phyloP scores from a whole-genome alignment of 1,284 basidiomycete species.

The Trichosporon sp. region DNA sequence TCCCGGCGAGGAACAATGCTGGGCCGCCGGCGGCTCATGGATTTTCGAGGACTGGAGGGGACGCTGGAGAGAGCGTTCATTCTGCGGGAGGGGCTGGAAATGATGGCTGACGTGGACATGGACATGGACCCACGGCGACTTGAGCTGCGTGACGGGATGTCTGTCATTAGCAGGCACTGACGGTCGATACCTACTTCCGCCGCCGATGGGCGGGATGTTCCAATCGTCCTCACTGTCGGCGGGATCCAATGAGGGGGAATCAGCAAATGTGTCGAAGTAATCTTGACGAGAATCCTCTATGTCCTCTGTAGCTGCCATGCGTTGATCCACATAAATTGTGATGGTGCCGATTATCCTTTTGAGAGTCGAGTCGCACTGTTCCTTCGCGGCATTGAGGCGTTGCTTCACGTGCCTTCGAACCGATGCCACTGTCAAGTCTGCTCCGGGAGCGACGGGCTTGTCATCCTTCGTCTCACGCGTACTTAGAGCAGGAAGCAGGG shows the following conservation, averaged over 20 bases:
- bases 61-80: slow-evolving; percentile 39
- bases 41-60: slow-evolving; percentile 41
- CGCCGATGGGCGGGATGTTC: slow-evolving; percentile 27
- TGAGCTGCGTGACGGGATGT: slow-evolving; percentile 41
- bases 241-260: slow-evolving; percentile 45
- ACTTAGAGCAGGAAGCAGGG: slow-evolving; percentile 29
- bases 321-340: slow-evolving; percentile 89
- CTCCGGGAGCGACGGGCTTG: slow-evolving; percentile 45
- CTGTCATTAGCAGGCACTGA: no score
- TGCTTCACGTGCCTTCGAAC: slow-evolving; percentile 91
- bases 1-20: slow-evolving; percentile 46
- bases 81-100: slow-evolving; percentile 42
- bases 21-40: slow-evolving; percentile 42
- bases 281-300: slow-evolving; percentile 41
- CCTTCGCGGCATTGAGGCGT: slow-evolving; percentile 89
- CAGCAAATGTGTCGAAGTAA: slow-evolving; percentile 54
- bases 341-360: slow-evolving; percentile 89
- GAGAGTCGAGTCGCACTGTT: slow-evolving; percentile 92
- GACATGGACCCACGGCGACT: slow-evolving; percentile 50
- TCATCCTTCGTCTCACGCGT: slow-evolving; percentile 23
- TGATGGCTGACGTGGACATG: slow-evolving; percentile 30
- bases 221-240: slow-evolving; percentile 48
- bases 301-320: slow-evolving; percentile 51
- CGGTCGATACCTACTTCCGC: slow-evolving; percentile 5
- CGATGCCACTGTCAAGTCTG: slow-evolving; percentile 62